Evolutionary conservation across 2,329 filamentous ascomycete genomes (phyloP), one percentile per base, ranked within the genome.

Genomic region (Lecanoromycetidae sp.): DNA sequence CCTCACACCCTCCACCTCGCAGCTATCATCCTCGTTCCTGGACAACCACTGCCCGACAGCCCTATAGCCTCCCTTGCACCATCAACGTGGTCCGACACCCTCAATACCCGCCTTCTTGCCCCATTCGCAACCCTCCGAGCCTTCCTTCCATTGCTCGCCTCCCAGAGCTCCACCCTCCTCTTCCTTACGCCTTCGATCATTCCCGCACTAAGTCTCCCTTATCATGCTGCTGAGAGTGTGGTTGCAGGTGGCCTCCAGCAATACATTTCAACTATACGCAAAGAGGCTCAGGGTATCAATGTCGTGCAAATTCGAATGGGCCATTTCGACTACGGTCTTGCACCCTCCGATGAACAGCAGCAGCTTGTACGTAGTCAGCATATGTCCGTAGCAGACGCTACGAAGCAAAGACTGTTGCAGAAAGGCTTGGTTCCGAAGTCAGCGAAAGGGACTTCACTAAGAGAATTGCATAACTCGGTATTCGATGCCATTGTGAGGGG

Each of bases 291-390:
- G 76, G 63, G 46, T 55, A 74, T 95, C 44, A 77, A 82, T 32
- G 84, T 95, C 17, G 83, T 84, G 1, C 87, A 95, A 60, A 74
- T 98, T 61, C 87, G 90, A 64, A 79, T 96, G 1, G 91, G 91
- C 49, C 88, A 86, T 19, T 87, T 98, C 61, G 90, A 96, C 64
- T 80, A 90, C 57, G 78, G 79, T 5, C 1, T 27, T 25, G 72
- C 80, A 52, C 79, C 81, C 15, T 12, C 30, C 15, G 67, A 66
- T 2, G 62, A 60, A 13, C 66, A 49, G 44, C 40, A 45, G 36
- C 48, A 71, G 27, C 64, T 48, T 3, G 43, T 44, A 17, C 9
- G 46, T 25, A 57, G 55, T 2, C 39, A 69, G 8, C 63, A 81
- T 51, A 71, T 77, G 2, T 67, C 25, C 74, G 76, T 10, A 69